phyloP scores from a whole-genome alignment of 768 basidiomycete genomes.

The Tricholoma flavovirens region DNA sequence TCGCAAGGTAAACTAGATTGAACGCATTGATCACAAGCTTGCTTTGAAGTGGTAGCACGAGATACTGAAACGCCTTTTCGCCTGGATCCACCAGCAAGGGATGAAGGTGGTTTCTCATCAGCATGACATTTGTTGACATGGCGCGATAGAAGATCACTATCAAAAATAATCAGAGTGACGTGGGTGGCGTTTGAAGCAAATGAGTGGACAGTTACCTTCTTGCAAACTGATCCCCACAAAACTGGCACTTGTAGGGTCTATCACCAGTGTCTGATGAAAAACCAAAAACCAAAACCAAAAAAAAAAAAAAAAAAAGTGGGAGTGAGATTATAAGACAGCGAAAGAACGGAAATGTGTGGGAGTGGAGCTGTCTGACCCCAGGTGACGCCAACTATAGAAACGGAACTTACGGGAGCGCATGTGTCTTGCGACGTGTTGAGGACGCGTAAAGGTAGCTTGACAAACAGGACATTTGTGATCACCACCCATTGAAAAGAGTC shows the following conservation, averaged over 20 bases:
- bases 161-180: not conserved
- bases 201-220: slow-evolving; percentile 57
- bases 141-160: slow-evolving; percentile 76
- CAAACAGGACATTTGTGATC: slow-evolving; percentile 88
- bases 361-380: too few species aligned
- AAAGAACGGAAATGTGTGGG: too few species aligned
- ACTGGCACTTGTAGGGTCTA: slow-evolving; percentile 83
- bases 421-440: slow-evolving; percentile 85
- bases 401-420: slow-evolving; percentile 77
- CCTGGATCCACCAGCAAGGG: slow-evolving; percentile 38
- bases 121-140: slow-evolving; percentile 89
- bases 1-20: slow-evolving; percentile 72
- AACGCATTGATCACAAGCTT: slow-evolving; percentile 83
- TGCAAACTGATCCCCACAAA: slow-evolving; percentile 88
- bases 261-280: slow-evolving; percentile 81
- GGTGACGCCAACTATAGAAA: too few species aligned
- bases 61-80: slow-evolving; percentile 65
- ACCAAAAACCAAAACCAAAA: too few species aligned
- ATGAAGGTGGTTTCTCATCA: slow-evolving; percentile 53
- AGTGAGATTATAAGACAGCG: too few species aligned
- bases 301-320: too few species aligned
- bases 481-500: slow-evolving; percentile 51
- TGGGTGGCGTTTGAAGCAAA: slow-evolving; percentile 4
- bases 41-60: slow-evolving; percentile 72
- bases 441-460: slow-evolving; percentile 81